Conservation (phyloP, 495 filamentous ascomycete species). For the Daldinia decipiens region DNA sequence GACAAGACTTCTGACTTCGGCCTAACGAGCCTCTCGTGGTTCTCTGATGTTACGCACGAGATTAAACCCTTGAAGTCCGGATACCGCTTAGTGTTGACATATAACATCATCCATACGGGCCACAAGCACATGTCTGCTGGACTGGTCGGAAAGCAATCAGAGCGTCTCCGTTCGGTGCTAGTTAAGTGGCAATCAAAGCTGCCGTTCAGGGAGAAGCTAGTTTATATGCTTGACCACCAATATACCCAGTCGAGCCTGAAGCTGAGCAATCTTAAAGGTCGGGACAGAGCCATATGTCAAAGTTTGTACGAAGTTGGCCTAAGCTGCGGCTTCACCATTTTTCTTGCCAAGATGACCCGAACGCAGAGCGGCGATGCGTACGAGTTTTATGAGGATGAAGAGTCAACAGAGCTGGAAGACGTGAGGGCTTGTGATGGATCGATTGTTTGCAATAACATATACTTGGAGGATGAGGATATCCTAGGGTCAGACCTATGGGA, state of each 20-base stretch:
- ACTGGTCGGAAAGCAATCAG: constrained; percentile 36
- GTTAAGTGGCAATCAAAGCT: constrained; percentile 14
- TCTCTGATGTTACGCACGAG: constrained; percentile 63
- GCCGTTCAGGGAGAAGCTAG: constrained; percentile 13
- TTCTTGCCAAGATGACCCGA: constrained; percentile 26
- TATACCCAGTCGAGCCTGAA: constrained; percentile 56
- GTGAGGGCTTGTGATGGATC: constrained; percentile 25
- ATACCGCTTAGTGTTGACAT: constrained; percentile 61
- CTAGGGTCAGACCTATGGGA: constrained; percentile 22
- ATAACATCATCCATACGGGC: constrained; percentile 59
- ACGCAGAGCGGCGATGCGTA: background rate
- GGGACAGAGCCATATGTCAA: constrained; percentile 49
- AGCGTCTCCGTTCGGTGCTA: constrained; percentile 4
- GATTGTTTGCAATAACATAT: background rate
- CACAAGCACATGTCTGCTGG: constrained; percentile 29
- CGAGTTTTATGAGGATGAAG: background rate
- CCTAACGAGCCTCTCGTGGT: constrained; percentile 59
- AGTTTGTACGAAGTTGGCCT: constrained; percentile 16
- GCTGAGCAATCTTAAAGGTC: constrained; percentile 53
- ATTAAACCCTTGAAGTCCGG: constrained; percentile 59
- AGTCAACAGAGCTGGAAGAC: constrained; percentile 8
- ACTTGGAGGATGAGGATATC: constrained; percentile 6
- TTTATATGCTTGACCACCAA: constrained; percentile 58
- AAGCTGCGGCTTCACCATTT: constrained; percentile 15
- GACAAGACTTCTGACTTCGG: constrained; percentile 49